Percentiles rank a stretch among this genome's conserved stretches.
phyloP scores from a whole-genome alignment of 2,329 filamentous ascomycete genomes.

The Ophiocordyceps unilateralis region DNA sequence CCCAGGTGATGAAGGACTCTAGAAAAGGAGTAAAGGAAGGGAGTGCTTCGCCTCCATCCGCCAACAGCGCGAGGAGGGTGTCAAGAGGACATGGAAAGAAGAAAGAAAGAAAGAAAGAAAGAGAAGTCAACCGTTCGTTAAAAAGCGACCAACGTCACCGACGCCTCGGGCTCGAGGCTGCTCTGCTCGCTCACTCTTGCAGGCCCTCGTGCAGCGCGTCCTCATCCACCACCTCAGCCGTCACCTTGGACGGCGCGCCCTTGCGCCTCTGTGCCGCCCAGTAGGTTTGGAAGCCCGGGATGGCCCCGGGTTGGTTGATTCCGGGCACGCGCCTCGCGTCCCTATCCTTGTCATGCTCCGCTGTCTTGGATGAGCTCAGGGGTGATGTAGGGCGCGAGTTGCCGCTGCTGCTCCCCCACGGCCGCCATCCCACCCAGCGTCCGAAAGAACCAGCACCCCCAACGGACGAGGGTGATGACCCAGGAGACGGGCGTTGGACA shows the following conservation, averaged over 20 bases:
- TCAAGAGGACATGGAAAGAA: neutral
- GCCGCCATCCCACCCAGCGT: conserved; percentile 30
- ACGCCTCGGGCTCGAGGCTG: neutral
- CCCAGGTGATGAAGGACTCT: neutral
- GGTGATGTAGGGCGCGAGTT: conserved; percentile 3
- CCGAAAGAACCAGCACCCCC: conserved; percentile 16
- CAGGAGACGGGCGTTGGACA: conserved; percentile 11
- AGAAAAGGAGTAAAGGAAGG: neutral
- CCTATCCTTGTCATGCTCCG: conserved; percentile 9
- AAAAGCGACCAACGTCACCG: neutral
- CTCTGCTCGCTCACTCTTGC: conserved; percentile 12
- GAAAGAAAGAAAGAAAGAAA: neutral
- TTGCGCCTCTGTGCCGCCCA: conserved; percentile 31
- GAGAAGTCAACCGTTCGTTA: neutral
- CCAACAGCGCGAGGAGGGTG: no score
- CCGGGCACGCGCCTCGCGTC: conserved; percentile 40
- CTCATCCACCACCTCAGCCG: conserved; percentile 38
- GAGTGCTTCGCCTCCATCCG: neutral
- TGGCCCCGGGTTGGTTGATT: conserved; percentile 62
- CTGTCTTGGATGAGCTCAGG: conserved; percentile 4
- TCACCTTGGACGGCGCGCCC: conserved; percentile 36
- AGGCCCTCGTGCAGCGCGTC: conserved; percentile 44
- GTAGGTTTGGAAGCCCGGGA: conserved; percentile 52
- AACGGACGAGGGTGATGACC: conserved; percentile 8
- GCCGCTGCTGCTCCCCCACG: conserved; percentile 20